These are phyloP conservation scores for Apiotrichum mycotoxinovorans DNA, from an alignment of 1,284 basidiomycete species.

Conservation along the genomic window DNA sequence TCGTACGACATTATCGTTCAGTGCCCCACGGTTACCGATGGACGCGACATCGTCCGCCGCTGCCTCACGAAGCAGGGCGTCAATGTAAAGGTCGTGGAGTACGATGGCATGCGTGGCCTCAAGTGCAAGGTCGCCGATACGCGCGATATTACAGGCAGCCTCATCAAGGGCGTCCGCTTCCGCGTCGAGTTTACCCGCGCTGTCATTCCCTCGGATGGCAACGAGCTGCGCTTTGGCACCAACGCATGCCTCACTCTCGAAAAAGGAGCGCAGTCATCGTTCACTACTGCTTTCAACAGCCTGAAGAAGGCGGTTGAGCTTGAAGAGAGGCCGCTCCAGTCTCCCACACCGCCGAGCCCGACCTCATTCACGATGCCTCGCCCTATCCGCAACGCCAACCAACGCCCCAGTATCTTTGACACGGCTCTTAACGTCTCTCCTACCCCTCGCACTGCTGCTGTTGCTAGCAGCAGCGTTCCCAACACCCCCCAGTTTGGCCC, in stretches of 20 bases:
- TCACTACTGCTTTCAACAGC: conserved; percentile 33
- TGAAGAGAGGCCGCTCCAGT: background rate
- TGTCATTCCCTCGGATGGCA: conserved; percentile 22
- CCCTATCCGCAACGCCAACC: background rate
- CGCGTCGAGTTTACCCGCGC: conserved; percentile 45
- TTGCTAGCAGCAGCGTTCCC: conserved; percentile 16
- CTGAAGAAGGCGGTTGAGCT: conserved; percentile 12
- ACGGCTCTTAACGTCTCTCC: conserved; percentile 1
- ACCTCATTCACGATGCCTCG: conserved; percentile 11
- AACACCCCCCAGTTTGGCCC: conserved; percentile 11
- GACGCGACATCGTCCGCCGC: conserved; percentile 33
- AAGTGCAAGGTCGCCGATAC: conserved; percentile 41
- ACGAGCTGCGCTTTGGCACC: conserved; percentile 32
- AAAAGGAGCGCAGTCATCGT: conserved; percentile 48
- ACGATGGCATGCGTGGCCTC: conserved; percentile 40
- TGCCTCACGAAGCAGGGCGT: conserved; percentile 34
- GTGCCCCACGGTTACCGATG: conserved; percentile 41
- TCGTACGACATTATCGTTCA: conserved; percentile 53
- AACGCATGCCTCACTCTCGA: conserved; percentile 45
- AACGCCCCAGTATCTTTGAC: conserved; percentile 9
- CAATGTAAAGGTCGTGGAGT: conserved; percentile 35
- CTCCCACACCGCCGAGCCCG: background rate
- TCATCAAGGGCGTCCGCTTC: conserved; percentile 45
- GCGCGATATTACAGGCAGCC: conserved; percentile 24
- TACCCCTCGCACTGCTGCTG: conserved; percentile 25